phyloP scores from a whole-genome alignment of 2,329 filamentous ascomycete genomes.

The Pseudohalonectria lignicola region DNA sequence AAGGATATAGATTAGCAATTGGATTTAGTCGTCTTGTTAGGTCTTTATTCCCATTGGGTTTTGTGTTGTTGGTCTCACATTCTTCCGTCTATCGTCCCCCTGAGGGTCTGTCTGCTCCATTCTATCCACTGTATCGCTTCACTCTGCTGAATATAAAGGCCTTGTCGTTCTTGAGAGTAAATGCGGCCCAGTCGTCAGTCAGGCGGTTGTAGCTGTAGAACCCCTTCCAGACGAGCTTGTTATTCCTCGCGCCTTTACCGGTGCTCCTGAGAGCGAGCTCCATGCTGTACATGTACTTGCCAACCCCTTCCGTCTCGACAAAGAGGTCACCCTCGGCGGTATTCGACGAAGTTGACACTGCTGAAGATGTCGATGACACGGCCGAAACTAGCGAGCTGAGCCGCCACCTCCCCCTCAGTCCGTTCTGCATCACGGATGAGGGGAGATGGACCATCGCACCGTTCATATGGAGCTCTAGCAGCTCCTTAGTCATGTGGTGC shows the following conservation, averaged over 20 bases:
- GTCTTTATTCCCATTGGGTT: too few species aligned
- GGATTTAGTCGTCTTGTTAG: too few species aligned
- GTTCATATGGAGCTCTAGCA: constrained; percentile 38
- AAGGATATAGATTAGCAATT: too few species aligned
- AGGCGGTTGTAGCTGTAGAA: constrained; percentile 87
- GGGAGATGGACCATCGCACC: constrained; percentile 25
- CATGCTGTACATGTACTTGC: constrained; percentile 79
- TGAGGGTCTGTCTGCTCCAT: too few species aligned
- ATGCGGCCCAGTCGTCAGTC: constrained; percentile 85
- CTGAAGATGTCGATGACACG: neutral
- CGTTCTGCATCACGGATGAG: constrained; percentile 54
- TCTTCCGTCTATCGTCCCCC: too few species aligned
- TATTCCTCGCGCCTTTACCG: constrained; percentile 59
- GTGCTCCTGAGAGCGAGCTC: constrained; percentile 60
- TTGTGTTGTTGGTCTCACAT: too few species aligned
- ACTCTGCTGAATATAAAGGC: constrained; percentile 59
- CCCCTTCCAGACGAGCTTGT: constrained; percentile 77
- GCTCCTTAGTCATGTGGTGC: constrained; percentile 65
- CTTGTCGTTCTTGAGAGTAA: constrained; percentile 53
- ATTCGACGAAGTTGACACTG: constrained; percentile 4
- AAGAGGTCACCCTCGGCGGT: constrained; percentile 56
- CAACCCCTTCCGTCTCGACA: constrained; percentile 78
- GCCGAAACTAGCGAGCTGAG: constrained; percentile 22
- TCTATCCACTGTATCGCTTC: constrained; percentile 48
- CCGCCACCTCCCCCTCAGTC: constrained; percentile 46